These are phyloP conservation scores for Paramecium bursaria DNA, from an alignment of 73 alveolate genomes.

Conservation along the genomic window DNA sequence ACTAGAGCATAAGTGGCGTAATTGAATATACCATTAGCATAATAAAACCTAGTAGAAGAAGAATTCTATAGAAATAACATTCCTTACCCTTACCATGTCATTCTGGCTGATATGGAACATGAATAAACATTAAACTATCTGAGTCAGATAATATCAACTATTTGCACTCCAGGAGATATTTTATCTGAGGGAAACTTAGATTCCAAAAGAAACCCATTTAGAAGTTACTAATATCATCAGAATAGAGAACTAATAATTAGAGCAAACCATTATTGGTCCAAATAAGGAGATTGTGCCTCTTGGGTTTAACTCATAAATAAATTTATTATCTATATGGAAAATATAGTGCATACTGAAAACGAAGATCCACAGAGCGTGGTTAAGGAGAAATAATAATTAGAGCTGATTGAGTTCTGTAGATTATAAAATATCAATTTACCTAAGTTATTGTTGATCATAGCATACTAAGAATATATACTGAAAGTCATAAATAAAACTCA, in stretches of 20 bases:
- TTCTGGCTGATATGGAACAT: constrained; percentile 22
- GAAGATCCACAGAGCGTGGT: not conserved
- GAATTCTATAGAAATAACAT: not conserved
- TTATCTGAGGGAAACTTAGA: constrained; percentile 49
- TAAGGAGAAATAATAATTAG: not conserved
- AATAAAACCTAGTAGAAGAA: not conserved
- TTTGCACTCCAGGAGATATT: constrained; percentile 36
- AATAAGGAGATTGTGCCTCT: constrained; percentile 47
- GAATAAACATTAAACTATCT: constrained; percentile 45
- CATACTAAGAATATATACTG: constrained; percentile 44
- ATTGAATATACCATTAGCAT: not conserved
- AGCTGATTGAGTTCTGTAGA: constrained; percentile 31
- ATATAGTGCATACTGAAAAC: not conserved
- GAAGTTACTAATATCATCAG: not conserved
- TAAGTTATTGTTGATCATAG: constrained; percentile 27
- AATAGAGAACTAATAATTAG: constrained; percentile 38
- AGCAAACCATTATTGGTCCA: constrained; percentile 58
- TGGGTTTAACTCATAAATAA: constrained; percentile 54
- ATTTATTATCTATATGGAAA: constrained; percentile 42
- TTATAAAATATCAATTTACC: constrained; percentile 33
- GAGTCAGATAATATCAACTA: constrained; percentile 13
- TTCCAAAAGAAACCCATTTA: constrained; percentile 26
- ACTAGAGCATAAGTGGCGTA: not conserved
- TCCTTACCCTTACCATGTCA: constrained; percentile 15
- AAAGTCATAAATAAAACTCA: not conserved